A percentile compares a stretch with the other conserved stretches of the same genome.
Conservation (phyloP, 1,139 yeast genomes). For the Scheffersomyces quercinus region DNA sequence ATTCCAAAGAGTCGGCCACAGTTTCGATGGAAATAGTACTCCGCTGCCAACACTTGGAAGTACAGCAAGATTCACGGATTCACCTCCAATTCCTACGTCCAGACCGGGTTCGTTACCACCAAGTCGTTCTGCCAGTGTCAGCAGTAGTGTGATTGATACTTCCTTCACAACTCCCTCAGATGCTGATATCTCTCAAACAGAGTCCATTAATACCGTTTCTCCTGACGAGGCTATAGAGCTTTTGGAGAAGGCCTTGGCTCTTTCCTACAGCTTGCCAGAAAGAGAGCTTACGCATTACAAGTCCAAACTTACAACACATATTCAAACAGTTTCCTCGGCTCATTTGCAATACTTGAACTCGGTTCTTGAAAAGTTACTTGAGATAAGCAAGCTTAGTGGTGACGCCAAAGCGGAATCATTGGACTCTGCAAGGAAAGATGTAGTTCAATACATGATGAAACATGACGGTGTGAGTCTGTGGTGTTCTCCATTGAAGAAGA, state of each 20-base stretch:
- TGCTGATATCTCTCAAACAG: no score
- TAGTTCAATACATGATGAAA: constrained; percentile 49
- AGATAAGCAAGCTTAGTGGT: background rate
- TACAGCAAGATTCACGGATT: background rate
- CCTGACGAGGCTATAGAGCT: constrained; percentile 1
- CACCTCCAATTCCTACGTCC: no score
- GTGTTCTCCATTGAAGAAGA: constrained; percentile 56
- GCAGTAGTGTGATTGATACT: no score
- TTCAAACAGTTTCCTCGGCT: constrained; percentile 13
- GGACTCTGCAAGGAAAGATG: constrained; percentile 19
- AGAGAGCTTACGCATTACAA: constrained; percentile 40
- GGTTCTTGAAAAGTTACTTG: constrained; percentile 10
- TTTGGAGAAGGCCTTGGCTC: constrained; percentile 14
- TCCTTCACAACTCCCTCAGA: no score
- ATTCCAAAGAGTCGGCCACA: constrained; percentile 7
- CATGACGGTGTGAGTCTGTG: constrained; percentile 56
- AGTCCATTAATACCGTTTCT: background rate
- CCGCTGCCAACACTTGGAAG: background rate
- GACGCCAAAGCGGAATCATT: background rate
- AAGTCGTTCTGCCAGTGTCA: no score
- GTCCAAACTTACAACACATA: constrained; percentile 23
- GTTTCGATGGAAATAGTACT: constrained; percentile 3
- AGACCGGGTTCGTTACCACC: no score
- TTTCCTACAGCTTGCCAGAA: constrained; percentile 27
- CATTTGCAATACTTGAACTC: constrained; percentile 20